These are phyloP conservation scores for Corniculantispora saksenae DNA, from an alignment of 2,329 filamentous ascomycete species.

Conservation along the genomic window DNA sequence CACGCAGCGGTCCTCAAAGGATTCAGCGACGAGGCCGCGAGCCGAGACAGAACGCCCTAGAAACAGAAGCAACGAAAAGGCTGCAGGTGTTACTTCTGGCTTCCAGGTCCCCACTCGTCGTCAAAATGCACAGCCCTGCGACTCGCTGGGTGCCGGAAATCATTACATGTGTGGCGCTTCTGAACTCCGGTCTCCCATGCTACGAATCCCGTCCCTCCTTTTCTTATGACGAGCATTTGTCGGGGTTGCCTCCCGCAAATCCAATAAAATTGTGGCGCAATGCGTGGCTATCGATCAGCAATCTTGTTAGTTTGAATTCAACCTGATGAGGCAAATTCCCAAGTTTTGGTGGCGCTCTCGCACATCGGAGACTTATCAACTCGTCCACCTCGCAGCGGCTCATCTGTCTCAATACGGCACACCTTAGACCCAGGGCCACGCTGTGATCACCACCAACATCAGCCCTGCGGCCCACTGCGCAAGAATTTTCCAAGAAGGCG, in stretches of 20 bases:
- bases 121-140: slow-evolving; percentile 12
- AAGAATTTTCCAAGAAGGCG: background rate
- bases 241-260: background rate
- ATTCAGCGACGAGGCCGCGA: background rate
- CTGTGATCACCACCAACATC: background rate
- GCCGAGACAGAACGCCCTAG: background rate
- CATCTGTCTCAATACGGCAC: background rate
- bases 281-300: background rate
- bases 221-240: background rate
- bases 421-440: background rate
- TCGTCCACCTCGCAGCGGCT: background rate
- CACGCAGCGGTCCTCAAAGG: background rate
- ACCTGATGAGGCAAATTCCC: background rate
- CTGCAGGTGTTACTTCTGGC: background rate
- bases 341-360: background rate
- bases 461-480: background rate
- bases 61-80: background rate
- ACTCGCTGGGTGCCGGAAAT: slow-evolving; percentile 4
- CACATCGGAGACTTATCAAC: background rate
- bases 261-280: background rate
- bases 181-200: background rate
- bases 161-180: slow-evolving; percentile 5
- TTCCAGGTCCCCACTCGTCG: background rate
- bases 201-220: background rate
- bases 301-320: background rate